Percentiles rank a stretch among this genome's conserved stretches.
Conservation (phyloP, 495 filamentous ascomycete genomes). For the Oidiodendron maius region DNA sequence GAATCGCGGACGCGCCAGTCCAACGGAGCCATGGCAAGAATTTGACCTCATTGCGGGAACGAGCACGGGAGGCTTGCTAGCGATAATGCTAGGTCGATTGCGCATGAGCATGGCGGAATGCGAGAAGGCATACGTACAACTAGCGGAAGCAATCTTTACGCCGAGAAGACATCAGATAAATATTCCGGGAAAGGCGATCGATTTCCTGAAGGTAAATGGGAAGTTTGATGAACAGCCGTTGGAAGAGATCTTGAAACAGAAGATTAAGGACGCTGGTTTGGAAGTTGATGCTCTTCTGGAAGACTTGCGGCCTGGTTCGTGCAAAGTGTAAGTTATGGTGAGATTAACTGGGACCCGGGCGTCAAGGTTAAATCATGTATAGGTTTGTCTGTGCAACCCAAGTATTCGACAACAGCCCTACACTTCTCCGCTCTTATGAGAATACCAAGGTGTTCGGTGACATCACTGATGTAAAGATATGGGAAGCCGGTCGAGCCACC, state of each 20-base stretch:
- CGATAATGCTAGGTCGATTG: conserved; percentile 47
- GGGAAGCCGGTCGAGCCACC: conserved; percentile 40
- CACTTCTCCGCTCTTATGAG: background rate
- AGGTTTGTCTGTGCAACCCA: conserved; percentile 47
- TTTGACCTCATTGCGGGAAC: conserved; percentile 37
- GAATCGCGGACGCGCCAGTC: conserved; percentile 9
- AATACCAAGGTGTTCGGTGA: conserved; percentile 4
- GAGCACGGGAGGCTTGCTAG: conserved; percentile 42
- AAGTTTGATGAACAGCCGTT: conserved; percentile 35
- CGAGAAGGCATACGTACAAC: conserved; percentile 33
- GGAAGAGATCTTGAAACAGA: conserved; percentile 33
- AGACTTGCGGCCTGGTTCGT: conserved; percentile 26
- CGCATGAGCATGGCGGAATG: conserved; percentile 43
- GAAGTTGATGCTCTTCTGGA: conserved; percentile 33
- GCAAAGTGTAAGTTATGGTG: conserved; percentile 25
- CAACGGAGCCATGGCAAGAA: conserved; percentile 43
- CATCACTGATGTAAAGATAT: conserved; percentile 20
- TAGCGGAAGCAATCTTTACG: conserved; percentile 32
- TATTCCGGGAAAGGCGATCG: too few species aligned
- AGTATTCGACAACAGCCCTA: conserved; percentile 25
- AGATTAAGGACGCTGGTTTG: conserved; percentile 28
- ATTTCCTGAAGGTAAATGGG: conserved; percentile 26
- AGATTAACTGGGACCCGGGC: background rate
- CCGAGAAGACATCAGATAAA: conserved; percentile 29
- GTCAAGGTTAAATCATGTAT: background rate